Conservation (phyloP, 495 filamentous ascomycete species). For the Astrocystis sublimbata region DNA sequence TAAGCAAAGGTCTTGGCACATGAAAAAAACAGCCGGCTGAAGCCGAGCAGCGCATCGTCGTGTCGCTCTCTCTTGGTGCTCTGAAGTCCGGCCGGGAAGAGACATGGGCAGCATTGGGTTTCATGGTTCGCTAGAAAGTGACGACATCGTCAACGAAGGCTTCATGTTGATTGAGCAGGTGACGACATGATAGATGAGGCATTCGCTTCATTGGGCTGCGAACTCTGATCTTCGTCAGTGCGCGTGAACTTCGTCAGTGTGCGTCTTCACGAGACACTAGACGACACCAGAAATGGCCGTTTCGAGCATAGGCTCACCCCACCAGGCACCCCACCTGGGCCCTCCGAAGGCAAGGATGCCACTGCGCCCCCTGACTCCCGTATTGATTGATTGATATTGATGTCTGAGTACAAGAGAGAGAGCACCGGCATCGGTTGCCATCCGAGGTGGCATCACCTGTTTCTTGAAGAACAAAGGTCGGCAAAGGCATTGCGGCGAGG, state of each 20-base stretch:
- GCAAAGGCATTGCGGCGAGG: too few species aligned
- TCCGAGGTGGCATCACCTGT: too few species aligned
- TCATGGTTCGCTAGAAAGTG: not conserved
- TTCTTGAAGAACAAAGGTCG: too few species aligned
- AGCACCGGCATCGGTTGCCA: too few species aligned
- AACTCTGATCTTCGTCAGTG: conserved; percentile 1
- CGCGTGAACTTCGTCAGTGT: conserved; percentile 8
- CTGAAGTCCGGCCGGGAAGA: too few species aligned
- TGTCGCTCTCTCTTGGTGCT: too few species aligned
- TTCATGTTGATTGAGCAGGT: not conserved
- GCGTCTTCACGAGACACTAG: not conserved
- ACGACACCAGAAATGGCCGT: not conserved
- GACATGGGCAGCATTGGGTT: too few species aligned
- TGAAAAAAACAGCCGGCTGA: not conserved
- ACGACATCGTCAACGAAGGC: conserved; percentile 1
- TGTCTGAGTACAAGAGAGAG: too few species aligned
- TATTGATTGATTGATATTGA: too few species aligned
- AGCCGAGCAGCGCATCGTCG: not conserved
- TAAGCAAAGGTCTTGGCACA: not conserved
- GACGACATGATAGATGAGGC: not conserved
- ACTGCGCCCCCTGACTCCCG: conserved; percentile 8
- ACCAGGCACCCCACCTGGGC: not conserved
- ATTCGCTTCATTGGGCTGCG: not conserved
- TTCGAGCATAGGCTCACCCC: not conserved
- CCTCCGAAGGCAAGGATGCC: not conserved